phyloP scores from a whole-genome alignment of 2,329 filamentous ascomycete species.

The Alternaria infectoria region DNA sequence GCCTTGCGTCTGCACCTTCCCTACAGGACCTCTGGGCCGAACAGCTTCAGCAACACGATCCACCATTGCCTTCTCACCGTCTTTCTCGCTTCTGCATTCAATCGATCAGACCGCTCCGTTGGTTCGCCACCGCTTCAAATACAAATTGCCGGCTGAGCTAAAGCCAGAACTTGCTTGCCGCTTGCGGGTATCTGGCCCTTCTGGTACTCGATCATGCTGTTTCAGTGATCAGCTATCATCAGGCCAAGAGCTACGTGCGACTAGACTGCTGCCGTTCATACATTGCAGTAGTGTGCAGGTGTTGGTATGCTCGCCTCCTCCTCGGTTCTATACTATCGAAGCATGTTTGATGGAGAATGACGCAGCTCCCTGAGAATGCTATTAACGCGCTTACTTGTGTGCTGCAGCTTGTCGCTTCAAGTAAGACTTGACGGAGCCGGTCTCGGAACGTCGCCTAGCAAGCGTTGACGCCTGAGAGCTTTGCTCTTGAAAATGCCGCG shows the following conservation, averaged over 20 bases:
- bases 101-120: neutral
- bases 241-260: neutral
- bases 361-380: neutral
- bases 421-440: neutral
- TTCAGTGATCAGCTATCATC: neutral
- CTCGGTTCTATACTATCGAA: neutral
- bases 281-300: neutral
- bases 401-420: neutral
- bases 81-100: conserved; percentile 9
- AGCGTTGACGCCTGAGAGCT: neutral
- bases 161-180: neutral
- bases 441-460: neutral
- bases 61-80: conserved; percentile 6
- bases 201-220: neutral
- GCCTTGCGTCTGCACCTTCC: conserved; percentile 1
- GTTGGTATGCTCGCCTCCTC: neutral
- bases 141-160: neutral
- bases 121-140: neutral
- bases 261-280: neutral
- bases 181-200: neutral
- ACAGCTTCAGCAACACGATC: conserved; percentile 1
- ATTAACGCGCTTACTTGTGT: neutral
- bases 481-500: conserved; percentile 1
- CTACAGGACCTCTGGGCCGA: conserved; percentile 1
- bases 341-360: neutral